Conservation (phyloP, 352 stramenopile genomes). For the Pythium phragmiticola region DNA sequence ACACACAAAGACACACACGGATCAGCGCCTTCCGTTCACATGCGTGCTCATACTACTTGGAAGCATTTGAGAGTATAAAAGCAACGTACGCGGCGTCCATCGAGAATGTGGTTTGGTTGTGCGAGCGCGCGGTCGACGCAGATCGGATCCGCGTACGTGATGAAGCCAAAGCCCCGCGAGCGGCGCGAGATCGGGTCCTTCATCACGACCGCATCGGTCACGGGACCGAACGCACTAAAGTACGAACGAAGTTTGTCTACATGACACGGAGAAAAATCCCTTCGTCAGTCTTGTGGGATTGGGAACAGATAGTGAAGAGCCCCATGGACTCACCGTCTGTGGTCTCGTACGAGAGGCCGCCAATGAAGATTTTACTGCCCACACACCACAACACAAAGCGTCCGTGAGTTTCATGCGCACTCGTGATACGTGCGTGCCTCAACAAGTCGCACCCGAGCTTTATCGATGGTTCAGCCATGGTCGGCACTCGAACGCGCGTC, state of each 20-base stretch:
- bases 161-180: constrained; percentile 92
- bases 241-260: constrained; percentile 89
- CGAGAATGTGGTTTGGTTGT: constrained; percentile 89
- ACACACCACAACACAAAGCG: constrained; percentile 17
- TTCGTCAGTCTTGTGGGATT: not conserved
- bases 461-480: constrained; percentile 35
- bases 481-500: not conserved
- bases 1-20: not conserved
- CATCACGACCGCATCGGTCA: constrained; percentile 93
- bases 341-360: constrained; percentile 88
- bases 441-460: constrained; percentile 35
- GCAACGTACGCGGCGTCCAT: constrained; percentile 78
- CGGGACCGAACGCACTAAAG: constrained; percentile 86
- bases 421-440: not conserved
- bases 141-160: constrained; percentile 88
- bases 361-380: constrained; percentile 90
- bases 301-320: not conserved
- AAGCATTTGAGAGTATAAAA: not conserved
- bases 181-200: constrained; percentile 91
- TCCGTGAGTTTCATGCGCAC: constrained; percentile 3
- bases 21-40: not conserved
- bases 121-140: constrained; percentile 89
- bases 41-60: not conserved
- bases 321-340: constrained; percentile 65
- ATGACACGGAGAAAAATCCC: not conserved